Conservation (phyloP, 306 rosid species). For the Amphicarpaea edgeworthii region DNA sequence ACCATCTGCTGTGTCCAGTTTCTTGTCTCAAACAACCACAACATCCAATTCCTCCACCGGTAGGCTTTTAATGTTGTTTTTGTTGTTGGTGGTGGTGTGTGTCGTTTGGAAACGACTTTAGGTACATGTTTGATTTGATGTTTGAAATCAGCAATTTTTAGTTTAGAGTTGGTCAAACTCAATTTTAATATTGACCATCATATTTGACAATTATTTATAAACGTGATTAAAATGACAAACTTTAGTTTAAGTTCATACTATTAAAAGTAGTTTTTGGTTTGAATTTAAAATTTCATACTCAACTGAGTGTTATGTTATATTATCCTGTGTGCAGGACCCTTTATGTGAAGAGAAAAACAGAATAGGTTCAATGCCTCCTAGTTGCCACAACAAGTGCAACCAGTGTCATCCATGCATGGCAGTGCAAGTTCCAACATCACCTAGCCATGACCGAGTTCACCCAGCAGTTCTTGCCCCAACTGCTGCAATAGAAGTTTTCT, state of each 20-base stretch:
- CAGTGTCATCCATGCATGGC: constrained; percentile 97
- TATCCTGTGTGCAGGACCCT: constrained; percentile 70
- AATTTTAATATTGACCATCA: no score
- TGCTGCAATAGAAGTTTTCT: constrained; percentile 25
- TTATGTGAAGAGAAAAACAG: constrained; percentile 70
- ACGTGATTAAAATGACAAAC: no score
- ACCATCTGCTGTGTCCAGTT: constrained; percentile 51
- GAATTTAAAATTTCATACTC: no score
- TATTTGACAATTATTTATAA: no score
- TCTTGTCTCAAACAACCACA: constrained; percentile 49
- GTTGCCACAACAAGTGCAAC: constrained; percentile 96
- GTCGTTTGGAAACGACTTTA: not conserved
- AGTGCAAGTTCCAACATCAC: constrained; percentile 76
- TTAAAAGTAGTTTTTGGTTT: no score
- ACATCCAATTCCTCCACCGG: constrained; percentile 57
- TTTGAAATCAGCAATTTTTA: no score
- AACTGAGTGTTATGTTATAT: no score
- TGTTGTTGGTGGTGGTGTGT: not conserved
- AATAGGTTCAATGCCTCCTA: constrained; percentile 89
- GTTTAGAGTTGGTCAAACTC: no score
- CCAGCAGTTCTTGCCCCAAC: constrained; percentile 40
- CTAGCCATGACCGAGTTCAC: constrained; percentile 29
- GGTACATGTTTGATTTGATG: no score
- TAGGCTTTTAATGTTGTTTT: constrained; percentile 34
- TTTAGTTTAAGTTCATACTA: no score